Evolutionary conservation across 176 grass and related monocot species (phyloP), one percentile per base, ranked within the genome.

Genomic region (Alloteropsis semialata): DNA sequence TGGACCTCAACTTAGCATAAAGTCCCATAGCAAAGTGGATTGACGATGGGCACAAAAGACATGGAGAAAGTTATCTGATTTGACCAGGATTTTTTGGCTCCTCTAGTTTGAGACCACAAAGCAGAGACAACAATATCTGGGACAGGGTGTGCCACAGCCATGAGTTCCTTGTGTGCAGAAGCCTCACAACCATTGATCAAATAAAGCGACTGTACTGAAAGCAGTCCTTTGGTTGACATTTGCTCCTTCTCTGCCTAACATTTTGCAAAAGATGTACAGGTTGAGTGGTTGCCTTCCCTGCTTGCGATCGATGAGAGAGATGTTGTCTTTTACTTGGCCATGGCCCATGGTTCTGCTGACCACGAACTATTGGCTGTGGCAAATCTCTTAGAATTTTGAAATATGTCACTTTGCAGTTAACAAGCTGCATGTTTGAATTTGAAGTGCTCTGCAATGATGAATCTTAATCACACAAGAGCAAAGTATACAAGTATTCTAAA

Each of bases 101-200:
- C 87, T 69, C 58, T 61, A n/a, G 14, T 72, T 78, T 53, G 57
- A 55, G 56, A 78, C 80, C 86, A 56, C 27, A 53, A 8, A 66
- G 53, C 32, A 69, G 51, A 11, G 10, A 15, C 24, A 42, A 69
- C 2, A 39, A 65, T 74, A 75, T 84, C 42, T 60, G 12, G 34
- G 67, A 36, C 57, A 33, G 30, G 16, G 7, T 30, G 22, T 42
- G 19, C 69, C 49, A 16, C 69, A 54, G 34, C 51, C 82, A 69
- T 69, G 42, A 75, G 82, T 61, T 51, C 43, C 22, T 44, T 68
- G 38, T 38, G 51, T 59, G 39, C 16, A 12, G 4, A 41, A n/a
- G 34, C n/a, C 22, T 29, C 17, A 44, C 49, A 62, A 42, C 75
- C 62, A 69, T 18, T 37, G 5, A 33, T 16, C 65, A 72, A 84